Conservation (phyloP, 306 rosid species). For the Inga leiocalycina region DNA sequence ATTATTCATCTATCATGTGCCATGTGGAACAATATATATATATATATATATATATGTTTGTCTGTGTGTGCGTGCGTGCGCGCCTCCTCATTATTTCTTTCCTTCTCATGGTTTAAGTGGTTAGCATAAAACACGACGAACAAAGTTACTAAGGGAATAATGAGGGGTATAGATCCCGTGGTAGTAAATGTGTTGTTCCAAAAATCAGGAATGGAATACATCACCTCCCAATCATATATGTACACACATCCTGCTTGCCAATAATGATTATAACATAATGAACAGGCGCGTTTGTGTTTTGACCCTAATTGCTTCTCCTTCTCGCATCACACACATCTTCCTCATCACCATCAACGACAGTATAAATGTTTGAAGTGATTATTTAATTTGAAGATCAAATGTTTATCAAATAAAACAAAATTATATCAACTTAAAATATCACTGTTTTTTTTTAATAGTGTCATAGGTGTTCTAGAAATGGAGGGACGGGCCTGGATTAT, state of each 20-base stretch:
- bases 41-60: too few relatives aligned
- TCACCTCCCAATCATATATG: neutral
- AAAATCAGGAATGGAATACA: neutral
- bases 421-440: neutral
- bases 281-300: too few relatives aligned
- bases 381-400: neutral
- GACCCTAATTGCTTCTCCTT: too few relatives aligned
- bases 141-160: neutral
- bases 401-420: neutral
- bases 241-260: neutral
- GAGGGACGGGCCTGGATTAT: neutral
- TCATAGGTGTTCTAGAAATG: neutral
- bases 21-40: neutral
- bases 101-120: neutral
- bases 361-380: neutral
- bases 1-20: neutral
- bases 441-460: neutral
- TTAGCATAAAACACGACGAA: neutral
- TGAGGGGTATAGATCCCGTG: neutral
- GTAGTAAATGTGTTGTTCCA: neutral
- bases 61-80: rapidly evolving
- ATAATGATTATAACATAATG: too few relatives aligned
- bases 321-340: neutral
- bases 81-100: neutral
- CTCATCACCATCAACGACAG: neutral